Evolutionary conservation across 2,329 filamentous ascomycete genomes (phyloP), one percentile per base, ranked within the genome.

Genomic region (Xylariaceae sp.): DNA sequence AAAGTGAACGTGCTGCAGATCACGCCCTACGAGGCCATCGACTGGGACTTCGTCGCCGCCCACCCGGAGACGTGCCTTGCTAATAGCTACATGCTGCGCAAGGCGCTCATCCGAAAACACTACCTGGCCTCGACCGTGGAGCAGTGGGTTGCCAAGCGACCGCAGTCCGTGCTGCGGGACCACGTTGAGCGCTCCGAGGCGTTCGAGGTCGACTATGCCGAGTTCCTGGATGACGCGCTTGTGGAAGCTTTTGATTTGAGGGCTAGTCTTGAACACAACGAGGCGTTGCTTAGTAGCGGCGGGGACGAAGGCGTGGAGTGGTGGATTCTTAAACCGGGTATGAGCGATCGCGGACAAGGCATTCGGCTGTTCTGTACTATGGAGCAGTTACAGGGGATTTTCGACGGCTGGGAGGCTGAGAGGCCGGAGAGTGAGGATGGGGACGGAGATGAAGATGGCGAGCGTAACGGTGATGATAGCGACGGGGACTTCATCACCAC

Each of bases 281-380:
- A 80, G 47, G 71, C 70, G 13, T 59, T 53, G 26, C 19, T 59
- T 12, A 56, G 53, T 1, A 47, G 9, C 29, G 15, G 12, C 2
- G 34, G 32, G 8, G 40, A 51, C 3, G 40, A 52, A 29, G 73
- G 80, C 40, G 79, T 80, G 55, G 84, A 95, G 68, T 99, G 92
- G 92, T 99, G 94, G 94, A 97, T 99, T 61, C 71, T 99, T 55
- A 99, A 99, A 72, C 92, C 94, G 0, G 88, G 92, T 8, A 97
- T 99, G 94, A 96, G 90, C 70, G 94, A 99, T 68, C 82, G 92
- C 21, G 94, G 92, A 0, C 92, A 96, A 68, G 94, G 94, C 1
- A 96, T 99, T 54, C 76, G 89, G 37, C 75, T 99, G 0, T 99
- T 99, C 70, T 88, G 84, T 63, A 89, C 84, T 2, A 88, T 94